These are phyloP conservation scores for Colletotrichum kahawae DNA, from an alignment of 2,329 filamentous ascomycete genomes.

Conservation along the genomic window DNA sequence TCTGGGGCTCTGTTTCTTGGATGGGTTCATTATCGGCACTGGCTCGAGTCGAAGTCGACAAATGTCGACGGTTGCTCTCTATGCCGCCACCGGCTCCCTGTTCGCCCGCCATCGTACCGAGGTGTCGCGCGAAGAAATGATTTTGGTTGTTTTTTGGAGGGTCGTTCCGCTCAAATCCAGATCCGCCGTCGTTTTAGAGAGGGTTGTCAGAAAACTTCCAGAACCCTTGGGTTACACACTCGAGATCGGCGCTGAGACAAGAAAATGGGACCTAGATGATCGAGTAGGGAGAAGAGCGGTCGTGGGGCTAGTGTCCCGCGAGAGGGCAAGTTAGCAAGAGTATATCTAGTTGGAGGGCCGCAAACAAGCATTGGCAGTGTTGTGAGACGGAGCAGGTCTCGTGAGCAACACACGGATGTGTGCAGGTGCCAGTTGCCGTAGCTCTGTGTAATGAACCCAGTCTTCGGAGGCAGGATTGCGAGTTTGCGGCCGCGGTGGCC, in stretches of 20 bases:
- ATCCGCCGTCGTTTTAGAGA: neutral
- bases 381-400: slow-evolving; percentile 14
- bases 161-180: neutral
- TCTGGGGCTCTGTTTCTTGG: slow-evolving; percentile 47
- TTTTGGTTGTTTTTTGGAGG: neutral
- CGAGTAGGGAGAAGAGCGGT: neutral
- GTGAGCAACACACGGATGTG: slow-evolving; percentile 15
- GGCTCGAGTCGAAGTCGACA: slow-evolving; percentile 44
- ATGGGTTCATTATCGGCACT: slow-evolving; percentile 49
- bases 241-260: neutral
- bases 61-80: slow-evolving; percentile 35
- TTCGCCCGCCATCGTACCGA: slow-evolving; percentile 44
- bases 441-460: neutral
- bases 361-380: slow-evolving; percentile 6
- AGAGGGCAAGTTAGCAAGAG: slow-evolving; percentile 14
- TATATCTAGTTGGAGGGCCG: slow-evolving; percentile 11
- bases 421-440: slow-evolving; percentile 13
- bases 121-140: neutral
- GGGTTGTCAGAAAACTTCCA: neutral
- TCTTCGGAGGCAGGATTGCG: neutral
- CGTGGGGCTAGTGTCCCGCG: neutral
- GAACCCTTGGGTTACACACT: slow-evolving; percentile 1
- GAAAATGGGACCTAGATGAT: neutral
- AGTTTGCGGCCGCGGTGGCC: neutral
- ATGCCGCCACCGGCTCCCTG: slow-evolving; percentile 50